Evolutionary conservation across 768 basidiomycete genomes (phyloP).

Genomic region (Mycena maculata): DNA sequence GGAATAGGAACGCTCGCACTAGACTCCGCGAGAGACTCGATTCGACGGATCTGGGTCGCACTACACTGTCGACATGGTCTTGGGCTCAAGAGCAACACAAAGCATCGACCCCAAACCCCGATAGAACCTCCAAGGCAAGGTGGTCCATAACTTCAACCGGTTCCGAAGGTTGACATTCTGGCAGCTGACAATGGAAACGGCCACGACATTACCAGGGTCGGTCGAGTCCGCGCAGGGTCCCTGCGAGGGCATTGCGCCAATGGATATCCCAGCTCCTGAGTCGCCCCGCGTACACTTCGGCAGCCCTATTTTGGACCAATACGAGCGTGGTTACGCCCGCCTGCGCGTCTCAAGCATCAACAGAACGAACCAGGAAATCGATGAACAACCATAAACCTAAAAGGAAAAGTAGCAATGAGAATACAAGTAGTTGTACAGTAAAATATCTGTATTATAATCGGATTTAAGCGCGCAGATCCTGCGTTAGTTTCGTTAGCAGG

Average conservation of each 20-base stretch:
- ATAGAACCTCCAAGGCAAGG: background rate
- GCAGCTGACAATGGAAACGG: background rate
- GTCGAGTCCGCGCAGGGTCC: background rate
- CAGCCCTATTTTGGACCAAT: conserved; percentile 23
- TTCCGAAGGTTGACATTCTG: background rate
- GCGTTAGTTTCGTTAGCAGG: conserved; percentile 65
- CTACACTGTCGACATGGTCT: conserved; percentile 52
- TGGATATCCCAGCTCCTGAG: background rate
- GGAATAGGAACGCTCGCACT: conserved; percentile 44
- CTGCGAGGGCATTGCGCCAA: conserved; percentile 15
- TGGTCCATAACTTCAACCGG: background rate
- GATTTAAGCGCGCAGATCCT: conserved; percentile 31
- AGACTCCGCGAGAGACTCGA: conserved; percentile 51
- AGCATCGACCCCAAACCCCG: background rate
- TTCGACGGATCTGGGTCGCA: conserved; percentile 55
- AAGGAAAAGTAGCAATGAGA: background rate
- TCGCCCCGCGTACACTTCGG: conserved; percentile 21
- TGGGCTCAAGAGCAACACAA: conserved; percentile 41
- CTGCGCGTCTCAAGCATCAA: conserved; percentile 26
- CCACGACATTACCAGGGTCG: conserved; percentile 1
- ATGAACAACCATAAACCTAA: background rate
- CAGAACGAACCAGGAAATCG: background rate
- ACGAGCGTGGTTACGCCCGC: conserved; percentile 25
- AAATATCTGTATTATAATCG: too few relatives aligned
- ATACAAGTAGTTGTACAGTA: background rate